Evolutionary conservation across 768 basidiomycete genomes (phyloP), one percentile per base, ranked within the genome.

Genomic region (Russula emetica): DNA sequence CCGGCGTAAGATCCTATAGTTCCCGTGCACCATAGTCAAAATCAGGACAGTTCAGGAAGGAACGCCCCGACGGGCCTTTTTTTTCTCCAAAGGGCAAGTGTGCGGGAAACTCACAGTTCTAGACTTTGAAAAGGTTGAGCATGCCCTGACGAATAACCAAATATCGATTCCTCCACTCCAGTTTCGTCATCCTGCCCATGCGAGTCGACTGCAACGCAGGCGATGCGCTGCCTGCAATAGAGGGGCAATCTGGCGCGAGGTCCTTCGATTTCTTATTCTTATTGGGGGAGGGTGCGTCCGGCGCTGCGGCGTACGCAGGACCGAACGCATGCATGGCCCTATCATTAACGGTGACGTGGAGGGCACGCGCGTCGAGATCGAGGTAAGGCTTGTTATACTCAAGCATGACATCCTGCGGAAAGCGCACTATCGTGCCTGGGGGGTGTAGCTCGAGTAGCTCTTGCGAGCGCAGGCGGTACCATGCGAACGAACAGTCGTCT

Each of bases 381-480:
- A 84, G 85, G 73, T 83, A 87, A 0, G 85, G 86, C 36, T 80
- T 75, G 30, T 80, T 72, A 66, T 87, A 87, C 7, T 77, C 75
- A 51, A 71, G 69, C 20, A 77, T 67, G 45, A 71, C 55, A 26
- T 74, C 71, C 22, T 81, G 74, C 2, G 78, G 81, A 0, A 88
- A 76, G 4, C 71, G 71, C 3, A 80, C 75, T 45, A 83, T 66
- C 34, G 72, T 71, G 14, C 66, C 61, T 2, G 60, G 64, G 8
- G 78, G 77, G 62, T 92, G 88, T 18, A 92, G 72, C 69, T 92
- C 90, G 24, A 92, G 78, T 2, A 92, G 78, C 67, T 91, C 90
- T 66, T 84, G 77, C 0, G 85, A 80, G 8, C 77, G 74, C 24
- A 90, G 69, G 45, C 80, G 76, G 69, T 88, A 89, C 80, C 84